Evolutionary conservation across 2,329 filamentous ascomycete species (phyloP).

Genomic region (Pseudogymnoascus sp.): DNA sequence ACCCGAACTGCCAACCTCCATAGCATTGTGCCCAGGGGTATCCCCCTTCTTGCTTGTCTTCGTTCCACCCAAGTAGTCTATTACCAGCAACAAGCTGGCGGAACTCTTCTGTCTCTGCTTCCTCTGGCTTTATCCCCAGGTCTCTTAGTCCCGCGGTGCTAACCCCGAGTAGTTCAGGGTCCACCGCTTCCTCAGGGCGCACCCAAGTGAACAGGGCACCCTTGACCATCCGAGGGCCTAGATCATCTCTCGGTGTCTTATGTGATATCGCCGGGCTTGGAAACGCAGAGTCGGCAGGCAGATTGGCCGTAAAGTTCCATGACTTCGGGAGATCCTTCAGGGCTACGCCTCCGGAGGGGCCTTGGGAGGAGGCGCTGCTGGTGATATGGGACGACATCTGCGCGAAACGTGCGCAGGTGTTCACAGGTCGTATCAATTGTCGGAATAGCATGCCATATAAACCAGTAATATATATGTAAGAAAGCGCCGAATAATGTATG

Average conservation of each 20-base stretch:
- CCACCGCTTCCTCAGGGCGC: constrained; percentile 63
- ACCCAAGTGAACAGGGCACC: constrained; percentile 87
- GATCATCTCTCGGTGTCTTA: constrained; percentile 65
- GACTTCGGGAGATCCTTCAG: constrained; percentile 55
- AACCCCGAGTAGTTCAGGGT: constrained; percentile 73
- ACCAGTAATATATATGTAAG: background rate
- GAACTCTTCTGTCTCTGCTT: constrained; percentile 68
- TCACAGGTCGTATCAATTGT: constrained; percentile 19
- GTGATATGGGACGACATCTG: constrained; percentile 41
- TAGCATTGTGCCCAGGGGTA: constrained; percentile 99
- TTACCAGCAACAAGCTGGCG: constrained; percentile 73
- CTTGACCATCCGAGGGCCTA: constrained; percentile 76
- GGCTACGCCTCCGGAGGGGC: constrained; percentile 21
- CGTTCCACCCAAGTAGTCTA: constrained; percentile 70
- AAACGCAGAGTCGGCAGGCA: constrained; percentile 71
- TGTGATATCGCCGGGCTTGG: constrained; percentile 78
- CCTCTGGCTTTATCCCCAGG: constrained; percentile 64
- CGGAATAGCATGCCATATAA: constrained; percentile 23
- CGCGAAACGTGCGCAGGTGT: constrained; percentile 32
- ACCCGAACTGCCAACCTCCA: constrained; percentile 72
- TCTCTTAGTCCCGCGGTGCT: constrained; percentile 73
- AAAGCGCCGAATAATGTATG: background rate
- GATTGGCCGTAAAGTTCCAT: constrained; percentile 56
- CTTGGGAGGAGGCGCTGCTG: constrained; percentile 17
- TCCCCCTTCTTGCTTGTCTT: constrained; percentile 57